Evolutionary conservation across 208 protist genomes (phyloP).

Genomic region (Leptomonas seymouri): DNA sequence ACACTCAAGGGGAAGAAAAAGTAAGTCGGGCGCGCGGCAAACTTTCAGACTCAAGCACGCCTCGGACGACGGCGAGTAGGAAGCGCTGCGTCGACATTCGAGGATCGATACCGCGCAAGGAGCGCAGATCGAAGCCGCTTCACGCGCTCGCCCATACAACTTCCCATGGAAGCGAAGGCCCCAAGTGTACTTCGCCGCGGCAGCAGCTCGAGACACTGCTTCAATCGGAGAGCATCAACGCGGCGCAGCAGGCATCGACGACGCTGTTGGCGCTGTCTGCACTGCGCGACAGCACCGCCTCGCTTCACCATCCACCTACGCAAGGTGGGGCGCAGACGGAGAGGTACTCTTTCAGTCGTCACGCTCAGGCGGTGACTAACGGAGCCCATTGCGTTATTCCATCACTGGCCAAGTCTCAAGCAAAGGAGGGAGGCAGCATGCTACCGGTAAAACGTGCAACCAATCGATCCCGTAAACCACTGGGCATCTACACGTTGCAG

Average conservation of each 20-base stretch:
- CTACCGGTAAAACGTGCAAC: neutral
- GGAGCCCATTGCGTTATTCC: neutral
- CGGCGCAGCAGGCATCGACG: constrained; percentile 20
- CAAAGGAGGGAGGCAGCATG: neutral
- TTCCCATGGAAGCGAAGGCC: neutral
- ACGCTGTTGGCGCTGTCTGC: constrained; percentile 27
- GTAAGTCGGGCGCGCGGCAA: constrained; percentile 3
- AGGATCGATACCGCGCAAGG: constrained; percentile 26
- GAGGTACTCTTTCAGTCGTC: neutral
- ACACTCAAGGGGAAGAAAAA: neutral
- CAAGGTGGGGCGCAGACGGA: constrained; percentile 1
- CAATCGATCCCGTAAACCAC: constrained; percentile 15
- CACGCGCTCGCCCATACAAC: neutral
- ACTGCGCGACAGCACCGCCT: constrained; percentile 15
- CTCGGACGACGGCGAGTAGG: neutral
- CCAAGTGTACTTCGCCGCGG: neutral
- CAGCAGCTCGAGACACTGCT: neutral
- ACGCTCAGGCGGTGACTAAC: neutral
- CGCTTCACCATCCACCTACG: neutral
- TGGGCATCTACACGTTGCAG: constrained; percentile 21
- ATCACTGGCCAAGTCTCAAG: neutral
- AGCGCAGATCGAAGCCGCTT: constrained; percentile 33
- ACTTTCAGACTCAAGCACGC: neutral
- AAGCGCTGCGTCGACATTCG: constrained; percentile 3
- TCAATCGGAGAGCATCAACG: constrained; percentile 2